phyloP scores from a whole-genome alignment of 2,329 filamentous ascomycete species.

The Ascochyta pisi region DNA sequence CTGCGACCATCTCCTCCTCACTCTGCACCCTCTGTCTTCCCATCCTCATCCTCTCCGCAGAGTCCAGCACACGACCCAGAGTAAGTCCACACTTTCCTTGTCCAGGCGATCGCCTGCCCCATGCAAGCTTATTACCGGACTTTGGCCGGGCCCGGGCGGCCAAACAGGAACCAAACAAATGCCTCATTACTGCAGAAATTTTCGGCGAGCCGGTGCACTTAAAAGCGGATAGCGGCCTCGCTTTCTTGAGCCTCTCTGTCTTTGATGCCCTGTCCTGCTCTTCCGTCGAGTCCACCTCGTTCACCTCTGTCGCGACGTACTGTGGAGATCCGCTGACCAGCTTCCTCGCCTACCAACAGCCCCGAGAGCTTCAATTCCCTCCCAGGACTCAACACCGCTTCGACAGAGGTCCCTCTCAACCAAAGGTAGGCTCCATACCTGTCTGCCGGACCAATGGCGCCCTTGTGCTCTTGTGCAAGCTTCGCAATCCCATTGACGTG shows the following conservation, averaged over 20 bases:
- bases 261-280: constrained; percentile 41
- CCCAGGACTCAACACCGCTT: constrained; percentile 24
- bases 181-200: constrained; percentile 46
- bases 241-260: constrained; percentile 26
- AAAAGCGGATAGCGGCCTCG: constrained; percentile 37
- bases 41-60: constrained; percentile 15
- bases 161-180: constrained; percentile 43
- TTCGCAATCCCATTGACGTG: no score
- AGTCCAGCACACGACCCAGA: constrained; percentile 25
- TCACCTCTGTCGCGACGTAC: constrained; percentile 33
- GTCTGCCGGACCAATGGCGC: no score
- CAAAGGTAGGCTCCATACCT: constrained; percentile 41
- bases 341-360: constrained; percentile 34
- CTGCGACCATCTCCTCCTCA: constrained; percentile 17
- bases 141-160: constrained; percentile 38
- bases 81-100: constrained; percentile 40
- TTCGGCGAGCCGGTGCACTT: constrained; percentile 40
- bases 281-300: constrained; percentile 32
- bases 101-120: constrained; percentile 28
- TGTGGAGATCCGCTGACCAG: constrained; percentile 42
- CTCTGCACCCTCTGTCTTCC: constrained; percentile 15
- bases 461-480: background rate
- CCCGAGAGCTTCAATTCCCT: constrained; percentile 30
- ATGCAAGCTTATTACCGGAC: constrained; percentile 35
- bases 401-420: constrained; percentile 28